Evolutionary conservation across 345 rosid species (phyloP).

Genomic region (Hevea brasiliensis): DNA sequence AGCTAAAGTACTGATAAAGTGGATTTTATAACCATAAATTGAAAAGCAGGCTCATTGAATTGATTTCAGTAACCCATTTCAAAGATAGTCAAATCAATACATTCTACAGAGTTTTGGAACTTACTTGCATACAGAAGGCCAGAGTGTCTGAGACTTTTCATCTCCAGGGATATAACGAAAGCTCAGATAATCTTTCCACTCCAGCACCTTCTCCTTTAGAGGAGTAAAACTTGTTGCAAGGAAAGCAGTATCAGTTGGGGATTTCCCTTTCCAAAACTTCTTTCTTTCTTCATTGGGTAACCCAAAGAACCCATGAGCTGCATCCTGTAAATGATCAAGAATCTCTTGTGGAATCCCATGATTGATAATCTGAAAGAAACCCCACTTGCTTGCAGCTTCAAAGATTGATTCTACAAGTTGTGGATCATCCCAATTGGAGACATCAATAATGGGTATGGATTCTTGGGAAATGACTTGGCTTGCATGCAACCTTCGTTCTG

Average conservation of each 20-base stretch:
- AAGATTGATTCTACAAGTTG: slow-evolving; percentile 11
- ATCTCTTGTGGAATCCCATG: slow-evolving; percentile 16
- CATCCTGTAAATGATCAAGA: slow-evolving; percentile 13
- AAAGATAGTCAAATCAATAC: no score
- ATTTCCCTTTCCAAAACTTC: slow-evolving; percentile 17
- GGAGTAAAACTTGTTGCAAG: slow-evolving; percentile 46
- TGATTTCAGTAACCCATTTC: no score
- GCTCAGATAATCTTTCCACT: slow-evolving; percentile 56
- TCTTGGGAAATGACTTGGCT: neutral
- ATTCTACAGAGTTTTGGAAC: neutral
- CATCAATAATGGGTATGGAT: slow-evolving; percentile 19
- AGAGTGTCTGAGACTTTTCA: slow-evolving; percentile 31
- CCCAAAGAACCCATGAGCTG: slow-evolving; percentile 8
- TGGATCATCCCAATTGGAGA: slow-evolving; percentile 24
- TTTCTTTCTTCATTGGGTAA: slow-evolving; percentile 17
- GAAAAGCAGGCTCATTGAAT: neutral
- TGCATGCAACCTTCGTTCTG: slow-evolving; percentile 11
- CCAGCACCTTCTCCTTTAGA: slow-evolving; percentile 43
- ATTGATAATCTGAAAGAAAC: slow-evolving; percentile 21
- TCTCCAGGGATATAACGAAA: slow-evolving; percentile 42
- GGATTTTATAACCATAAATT: neutral
- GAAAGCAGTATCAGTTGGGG: slow-evolving; percentile 31
- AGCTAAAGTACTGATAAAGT: neutral
- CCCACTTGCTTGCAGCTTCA: slow-evolving; percentile 22
- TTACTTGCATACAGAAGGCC: slow-evolving; percentile 49